Base-by-base conservation (phyloP, 495 filamentous ascomycete genomes). In the Xylaria longipes region DNA sequence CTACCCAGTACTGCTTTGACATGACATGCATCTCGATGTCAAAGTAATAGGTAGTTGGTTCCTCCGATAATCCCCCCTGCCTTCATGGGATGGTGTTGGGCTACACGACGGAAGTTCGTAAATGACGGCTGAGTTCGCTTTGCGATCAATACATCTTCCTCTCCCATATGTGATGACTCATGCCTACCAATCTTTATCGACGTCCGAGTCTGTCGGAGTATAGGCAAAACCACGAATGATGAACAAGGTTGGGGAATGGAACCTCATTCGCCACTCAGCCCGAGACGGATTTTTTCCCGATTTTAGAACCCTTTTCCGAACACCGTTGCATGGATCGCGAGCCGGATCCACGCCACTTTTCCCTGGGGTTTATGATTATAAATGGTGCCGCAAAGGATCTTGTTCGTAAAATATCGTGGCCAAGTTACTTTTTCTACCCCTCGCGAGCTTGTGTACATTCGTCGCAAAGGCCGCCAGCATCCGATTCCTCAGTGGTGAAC, bases 391-490 rank as follows among this genome's bases (percentile, higher is more conserved):
- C 22, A 2, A 54, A n/a, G 22, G 22, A 43, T 20, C 3, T 43
- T 8, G 46, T 12, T 43, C 14, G 50, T 67, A 15, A 25, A 17
- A 27, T 41, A 22, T 41, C 6, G 35, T 22, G 33, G 29, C 20
- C 22, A 35, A n/a, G 65, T 50, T 25, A 5, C 15, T 5, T 45
- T 46, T 50, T 11, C 41, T 69, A 69, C 17, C 45, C 45, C 25
- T 65, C 69, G 12, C 69, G 69, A 17, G 69, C 69, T 22, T 37
- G 61, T 43, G 69, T 71, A 39, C 77, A 79, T n/a, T 79, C 77
- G 41, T 76, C 70, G 69, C 77, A 79, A 22, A 79, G 75, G 3
- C 77, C 77, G 20, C 71, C 69, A 14, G 77, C 77, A 25, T 79
- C 77, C 14, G 75, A 77, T 67, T 77, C 72, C 22, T 77, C 74